Evolutionary conservation across 2,329 filamentous ascomycete species (phyloP), one percentile per base, ranked within the genome.

Genomic region (Pestalotiopsis sp.): DNA sequence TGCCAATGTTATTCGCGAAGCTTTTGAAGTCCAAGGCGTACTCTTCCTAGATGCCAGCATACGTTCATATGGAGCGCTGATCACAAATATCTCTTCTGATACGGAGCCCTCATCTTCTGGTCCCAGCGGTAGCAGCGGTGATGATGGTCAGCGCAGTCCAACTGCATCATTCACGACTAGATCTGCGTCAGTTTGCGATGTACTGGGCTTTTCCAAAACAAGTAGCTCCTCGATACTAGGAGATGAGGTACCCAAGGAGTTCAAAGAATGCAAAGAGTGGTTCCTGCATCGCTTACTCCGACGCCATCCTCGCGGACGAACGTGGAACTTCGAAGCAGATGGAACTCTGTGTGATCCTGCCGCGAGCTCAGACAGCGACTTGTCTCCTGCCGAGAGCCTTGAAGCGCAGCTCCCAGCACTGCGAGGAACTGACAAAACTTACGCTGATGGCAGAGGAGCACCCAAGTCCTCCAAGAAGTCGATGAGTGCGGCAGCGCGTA

Each of bases 271-370:
- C 9, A 45, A 38, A 57, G 81, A 84, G 63, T 75, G 70, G 5
- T 79, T 84, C 17, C 74, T 87, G 1, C 73, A 77, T 1, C 76
- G 76, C 3, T 77, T 87, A 5, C 73, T 86, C 1, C 79, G 79
- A 11, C 77, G 81, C 0, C 83, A 87, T 68, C 84, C 84, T 0
- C 74, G 77, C 11, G 86, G 85, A 0, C 81, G 81, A 63, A 78
- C 86, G 1, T 86, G 85, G 69, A 82, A 82, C 65, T 66, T 66
- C 23, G 64, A 66, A 31, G 20, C 41, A 17, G 31, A 58, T 31
- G 64, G 64, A 31, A 66, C 49, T 7, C 23, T 66, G 7, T 25
- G 36, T 6, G 61, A 64, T 20, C 38, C n/a, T 31, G 38, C 38
- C 2, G 39, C 36, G n/a, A 64, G 38, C 39, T 64, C 61, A 2